Base-by-base conservation (phyloP, 495 filamentous ascomycete species). In the Penicillium ucsense region DNA sequence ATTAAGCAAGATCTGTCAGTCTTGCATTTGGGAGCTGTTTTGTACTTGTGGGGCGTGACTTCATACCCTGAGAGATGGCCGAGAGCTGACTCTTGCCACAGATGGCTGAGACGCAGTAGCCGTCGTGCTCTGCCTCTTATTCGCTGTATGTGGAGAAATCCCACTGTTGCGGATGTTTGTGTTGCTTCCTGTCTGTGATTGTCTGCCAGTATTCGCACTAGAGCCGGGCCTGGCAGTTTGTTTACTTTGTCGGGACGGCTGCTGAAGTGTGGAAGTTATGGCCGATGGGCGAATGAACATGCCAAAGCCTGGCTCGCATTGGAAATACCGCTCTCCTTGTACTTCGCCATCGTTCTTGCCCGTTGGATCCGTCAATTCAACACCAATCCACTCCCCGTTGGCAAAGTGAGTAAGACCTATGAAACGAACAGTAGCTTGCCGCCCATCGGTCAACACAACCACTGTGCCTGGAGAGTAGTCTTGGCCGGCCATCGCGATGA, bases 271-370 rank as follows among this genome's bases (percentile, higher is more conserved):
- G 30, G 72, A 71, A 28, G 79, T 68, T 36, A 75, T 49, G 3
- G 79, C 80, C 3, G 72, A 59, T 5, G 86, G 82, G 33, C 85
- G 76, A 31, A 95, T 76, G 56, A 98, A 98, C 85, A 97, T 92
- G 55, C 92, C 92, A 68, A 79, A 78, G 5, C 79, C 78, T 48
- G 80, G 80, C 44, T 81, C 65, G 58, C 91, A 96, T 28, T 89
- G 79, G 57, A 97, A 98, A 64, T 98, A 98, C 35, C 88, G 75
- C 52, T 90, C 78, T 37, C 89, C 91, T 63, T 91, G 79, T 35
- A 97, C 86, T 31, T 84, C 80, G 53, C 92, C 92, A 74, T 98
- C 88, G 57, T 98, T 97, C 69, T 98, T 97, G 8, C 92, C 92
- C 8, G 73, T 76, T n/a, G 79, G 70, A 34, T 85, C 84, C 36